Base-by-base conservation (phyloP, 2,329 filamentous ascomycete species). In the Ramularia endophylla region DNA sequence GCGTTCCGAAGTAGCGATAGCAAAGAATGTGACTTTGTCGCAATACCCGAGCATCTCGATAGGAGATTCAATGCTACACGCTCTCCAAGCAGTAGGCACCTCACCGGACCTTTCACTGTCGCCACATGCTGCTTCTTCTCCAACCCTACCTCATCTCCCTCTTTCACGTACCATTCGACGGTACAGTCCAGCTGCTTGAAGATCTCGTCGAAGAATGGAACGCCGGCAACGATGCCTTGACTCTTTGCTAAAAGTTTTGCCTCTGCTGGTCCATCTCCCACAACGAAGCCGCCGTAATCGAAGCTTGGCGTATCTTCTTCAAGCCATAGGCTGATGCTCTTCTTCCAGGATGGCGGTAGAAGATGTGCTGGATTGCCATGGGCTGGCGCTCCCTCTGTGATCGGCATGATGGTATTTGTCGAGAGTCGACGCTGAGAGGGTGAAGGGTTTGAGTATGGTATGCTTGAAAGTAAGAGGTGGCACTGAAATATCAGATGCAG, bases 281-380 rank as follows among this genome's bases (percentile, higher is more conserved):
- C 92, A 5, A 98, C 92, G 65, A 94, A 98, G 46, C 92, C 92
- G 58, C 87, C 92, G 64, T 95, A 95, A 73, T 98, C 92, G 67
- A 95, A 90, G 39, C 87, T 92, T 4, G 92, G 92, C 3, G 88
- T 94, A 69, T 98, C 92, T 68, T 98, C 92, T 58, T 88, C 85
- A 11, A 95, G 83, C 92, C 92, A 98, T 57, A 77, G 69, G 17
- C 82, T 77, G 49, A 95, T 79, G 52, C 82, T 77, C 36, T 81
- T 75, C 64, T 90, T 94, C 80, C 87, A 95, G 50, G 81, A 85
- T 16, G 81, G 77, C 0, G 90, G 89, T 31, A 97, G 80, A 51
- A 97, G 78, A 63, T 94, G 80, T 13, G 77, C 72, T 25, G 80
- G 71, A 43, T 75, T 72, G 50, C 80, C 80, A 53, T 80, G 71